Evolutionary conservation across 352 stramenopile species (phyloP), one percentile per base, ranked within the genome.

Genomic region (Phytophthora europaea): DNA sequence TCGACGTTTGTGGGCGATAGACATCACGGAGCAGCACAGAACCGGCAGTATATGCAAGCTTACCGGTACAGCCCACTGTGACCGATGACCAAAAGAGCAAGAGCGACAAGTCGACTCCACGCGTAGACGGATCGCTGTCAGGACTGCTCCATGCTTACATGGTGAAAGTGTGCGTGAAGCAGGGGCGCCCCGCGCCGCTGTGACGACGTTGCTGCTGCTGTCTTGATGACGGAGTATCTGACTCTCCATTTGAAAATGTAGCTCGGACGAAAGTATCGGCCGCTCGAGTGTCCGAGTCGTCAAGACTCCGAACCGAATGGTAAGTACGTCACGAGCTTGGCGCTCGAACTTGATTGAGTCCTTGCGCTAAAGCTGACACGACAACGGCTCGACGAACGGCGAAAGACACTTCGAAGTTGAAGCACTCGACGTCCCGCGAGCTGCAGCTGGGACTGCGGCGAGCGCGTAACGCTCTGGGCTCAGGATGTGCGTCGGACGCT

Each of bases 371-470:
- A 51, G 57, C 6, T 56, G 47, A 67, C 40, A 31, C 34, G 23
- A 36, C 34, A 43, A 36, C 31, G 50, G 16, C 23, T 59, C 54
- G 64, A 76, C 65, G 64, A 77, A 77, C 65, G 43, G 43, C 31
- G 45, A 65, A 52, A 64, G 43, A 22, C 13, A 34, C 65, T 68
- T 67, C 26, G 63, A 73, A n/a, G 16, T 50, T 61, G 47, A 60
- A 60, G 47, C 16, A 20, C 20, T 28, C n/a, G 47, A 53, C 47
- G 47, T 53, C 20, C 47, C 47, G 47, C 47, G 26, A 43, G 22
- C 9, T 33, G 28, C 70, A 77, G 65, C 58, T 77, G 70, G 52
- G 59, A 61, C 51, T 56, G 54, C n/a, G 58, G 70, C 59, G 43
- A 22, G 23, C 48, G 45, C 47, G 69, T 76, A 76, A 76, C 23